Conservation (phyloP, 192 early-diverging fungal species). For the Funneliformis mosseae region DNA sequence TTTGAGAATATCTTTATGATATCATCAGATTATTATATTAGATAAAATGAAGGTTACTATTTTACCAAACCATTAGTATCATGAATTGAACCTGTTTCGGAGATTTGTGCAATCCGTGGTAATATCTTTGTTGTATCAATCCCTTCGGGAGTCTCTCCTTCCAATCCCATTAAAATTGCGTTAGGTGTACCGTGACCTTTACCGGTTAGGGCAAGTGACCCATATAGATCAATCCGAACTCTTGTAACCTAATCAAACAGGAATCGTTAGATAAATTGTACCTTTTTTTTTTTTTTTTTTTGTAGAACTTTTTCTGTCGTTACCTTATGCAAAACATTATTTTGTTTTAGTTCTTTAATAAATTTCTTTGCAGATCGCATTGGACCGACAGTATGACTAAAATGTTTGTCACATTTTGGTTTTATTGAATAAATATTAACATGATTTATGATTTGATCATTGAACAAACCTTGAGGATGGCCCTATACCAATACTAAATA, state of each 20-base stretch:
- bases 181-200: constrained; percentile 95
- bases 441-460: not conserved
- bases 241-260: constrained; percentile 45
- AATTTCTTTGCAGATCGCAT: constrained; percentile 97
- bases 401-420: not conserved
- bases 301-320: not conserved
- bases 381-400: constrained; percentile 89
- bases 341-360: constrained; percentile 78
- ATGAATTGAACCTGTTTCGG: constrained; percentile 48
- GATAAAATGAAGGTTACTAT: not conserved
- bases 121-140: constrained; percentile 84
- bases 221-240: constrained; percentile 87
- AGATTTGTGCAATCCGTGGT: constrained; percentile 74
- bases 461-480: constrained; percentile 75
- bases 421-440: not conserved
- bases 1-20: constrained; percentile 47
- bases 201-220: constrained; percentile 91
- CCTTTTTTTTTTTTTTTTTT: too few relatives aligned
- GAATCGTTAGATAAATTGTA: not conserved
- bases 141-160: constrained; percentile 85
- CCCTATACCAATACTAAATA: constrained; percentile 95
- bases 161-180: constrained; percentile 86
- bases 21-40: not conserved
- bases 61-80: not conserved
- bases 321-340: constrained; percentile 65